Base-by-base conservation (phyloP, 257 asterid species). In the Echites panduratus region DNA sequence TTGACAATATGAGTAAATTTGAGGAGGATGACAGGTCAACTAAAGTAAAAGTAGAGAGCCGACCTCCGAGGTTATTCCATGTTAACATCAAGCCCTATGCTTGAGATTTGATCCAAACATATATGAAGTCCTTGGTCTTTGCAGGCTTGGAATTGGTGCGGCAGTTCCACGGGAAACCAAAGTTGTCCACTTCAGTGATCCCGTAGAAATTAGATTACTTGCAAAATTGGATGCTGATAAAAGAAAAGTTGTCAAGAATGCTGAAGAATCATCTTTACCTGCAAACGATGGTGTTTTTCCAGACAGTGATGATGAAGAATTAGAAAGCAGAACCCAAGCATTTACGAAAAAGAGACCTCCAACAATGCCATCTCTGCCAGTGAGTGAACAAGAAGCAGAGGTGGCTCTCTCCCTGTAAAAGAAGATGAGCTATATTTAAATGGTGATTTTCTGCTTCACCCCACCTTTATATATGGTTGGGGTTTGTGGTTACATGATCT, bases 61-160 rank as follows among this genome's bases (percentile, higher is more conserved):
- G 98, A 29, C 97, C 95, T 40, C 78, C 87, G 56, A 89, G 97
- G 97, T 90, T 17, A 82, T 86, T 76, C 65, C 72, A 32, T 3
- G 2, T 3, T 32, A 32, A 32, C 38, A 63, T 66, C 32, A 56
- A 61, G 27, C 20, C 19, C 47, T 16, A 17, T 50, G 54, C 56
- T 56, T n/a, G 9, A 47, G 35, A 40, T 32, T 59, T 67, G 56
- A 73, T 20, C 7, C 0, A 32, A 24, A 40, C 32, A 67, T 49
- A 14, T 24, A n/a, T 59, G 10, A 17, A 24, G 16, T 73, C 9
- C 24, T 22, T 54, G 7, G 64, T 63, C 58, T 82, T 70, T 49
- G 38, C 72, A 93, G 98, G 88, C 96, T 90, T 81, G 98, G 98
- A 64, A 81, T 93, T 57, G 97, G 98, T 71, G 97, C 96, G 32